Evolutionary conservation across 306 rosid species (phyloP).

Genomic region (Carpinus fangiana): DNA sequence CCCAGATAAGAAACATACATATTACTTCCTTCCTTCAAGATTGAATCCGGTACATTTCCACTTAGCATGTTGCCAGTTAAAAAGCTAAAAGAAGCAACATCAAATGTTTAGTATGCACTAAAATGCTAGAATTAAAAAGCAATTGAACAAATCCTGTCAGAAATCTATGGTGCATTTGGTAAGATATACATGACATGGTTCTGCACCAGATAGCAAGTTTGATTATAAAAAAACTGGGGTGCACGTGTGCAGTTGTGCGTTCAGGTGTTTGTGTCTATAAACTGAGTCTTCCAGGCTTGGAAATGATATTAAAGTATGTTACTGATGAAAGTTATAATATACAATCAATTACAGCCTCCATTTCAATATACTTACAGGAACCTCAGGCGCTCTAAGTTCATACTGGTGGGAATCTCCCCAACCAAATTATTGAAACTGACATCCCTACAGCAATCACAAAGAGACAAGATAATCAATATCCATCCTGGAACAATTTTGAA

Average conservation of each 20-base stretch:
- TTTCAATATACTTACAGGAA: slow-evolving; percentile 59
- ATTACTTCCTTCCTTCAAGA: slow-evolving; percentile 64
- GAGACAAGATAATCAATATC: slow-evolving; percentile 6
- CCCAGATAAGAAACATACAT: slow-evolving; percentile 56
- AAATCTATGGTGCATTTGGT: background rate
- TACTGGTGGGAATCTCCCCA: slow-evolving; percentile 62
- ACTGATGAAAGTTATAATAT: background rate
- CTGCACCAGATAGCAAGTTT: background rate
- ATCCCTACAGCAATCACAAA: slow-evolving; percentile 54
- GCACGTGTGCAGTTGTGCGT: background rate
- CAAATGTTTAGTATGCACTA: slow-evolving; percentile 15
- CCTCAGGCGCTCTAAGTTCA: slow-evolving; percentile 35
- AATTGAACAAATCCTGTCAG: background rate
- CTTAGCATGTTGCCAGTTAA: slow-evolving; percentile 71
- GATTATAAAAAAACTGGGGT: background rate
- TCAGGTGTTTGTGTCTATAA: background rate
- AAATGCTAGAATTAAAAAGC: slow-evolving; percentile 19
- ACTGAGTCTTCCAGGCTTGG: background rate
- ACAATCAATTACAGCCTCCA: background rate
- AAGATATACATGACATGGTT: background rate
- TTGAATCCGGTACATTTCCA: slow-evolving; percentile 63
- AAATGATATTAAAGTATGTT: background rate
- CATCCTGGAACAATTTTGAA: slow-evolving; percentile 11
- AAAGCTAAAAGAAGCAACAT: slow-evolving; percentile 49
- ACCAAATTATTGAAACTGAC: slow-evolving; percentile 77